Percentiles rank a stretch among this genome's conserved stretches.
Conservation (phyloP, 1,139 yeast genomes). For the Scheffersomyces quercinus region DNA sequence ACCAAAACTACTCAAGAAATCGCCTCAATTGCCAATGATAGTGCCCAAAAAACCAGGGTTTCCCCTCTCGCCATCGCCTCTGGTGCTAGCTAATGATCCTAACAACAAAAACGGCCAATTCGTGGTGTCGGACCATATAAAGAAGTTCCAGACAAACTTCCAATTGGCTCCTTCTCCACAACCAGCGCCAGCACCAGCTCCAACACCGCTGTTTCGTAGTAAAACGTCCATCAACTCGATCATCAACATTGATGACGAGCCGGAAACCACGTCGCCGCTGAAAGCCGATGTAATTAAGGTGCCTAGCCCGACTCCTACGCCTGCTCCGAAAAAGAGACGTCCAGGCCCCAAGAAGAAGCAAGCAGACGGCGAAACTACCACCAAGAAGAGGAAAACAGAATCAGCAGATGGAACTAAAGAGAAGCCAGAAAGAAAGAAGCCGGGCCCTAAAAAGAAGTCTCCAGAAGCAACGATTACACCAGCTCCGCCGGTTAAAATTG, state of each 20-base stretch:
- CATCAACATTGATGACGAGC: conserved; percentile 36
- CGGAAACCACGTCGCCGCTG: conserved; percentile 7
- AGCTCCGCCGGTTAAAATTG: conserved; percentile 16
- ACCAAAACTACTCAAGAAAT: conserved; percentile 4
- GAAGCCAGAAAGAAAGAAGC: conserved; percentile 9
- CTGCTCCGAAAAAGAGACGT: conserved; percentile 9
- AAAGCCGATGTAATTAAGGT: conserved; percentile 10
- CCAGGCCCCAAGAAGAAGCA: conserved; percentile 4
- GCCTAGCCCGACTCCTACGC: conserved; percentile 13
- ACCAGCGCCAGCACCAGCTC: conserved; percentile 4
- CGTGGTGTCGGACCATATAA: conserved; percentile 24
- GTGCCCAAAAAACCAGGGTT: conserved; percentile 10
- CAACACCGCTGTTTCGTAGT: conserved; percentile 9
- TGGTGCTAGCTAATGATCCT: not conserved
- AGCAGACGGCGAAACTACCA: conserved; percentile 8
- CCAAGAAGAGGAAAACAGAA: conserved; percentile 17
- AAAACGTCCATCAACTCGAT: conserved; percentile 41
- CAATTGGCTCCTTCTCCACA: conserved; percentile 7
- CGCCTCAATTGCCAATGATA: conserved; percentile 11
- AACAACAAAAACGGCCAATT: not conserved
- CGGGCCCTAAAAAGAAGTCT: conserved; percentile 10
- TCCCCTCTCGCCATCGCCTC: conserved; percentile 6
- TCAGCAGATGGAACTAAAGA: conserved; percentile 11
- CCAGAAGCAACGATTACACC: conserved; percentile 17
- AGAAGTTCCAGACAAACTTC: conserved; percentile 35